Evolutionary conservation across 768 basidiomycete species (phyloP), one percentile per base, ranked within the genome.

Genomic region (Mycena galopus): DNA sequence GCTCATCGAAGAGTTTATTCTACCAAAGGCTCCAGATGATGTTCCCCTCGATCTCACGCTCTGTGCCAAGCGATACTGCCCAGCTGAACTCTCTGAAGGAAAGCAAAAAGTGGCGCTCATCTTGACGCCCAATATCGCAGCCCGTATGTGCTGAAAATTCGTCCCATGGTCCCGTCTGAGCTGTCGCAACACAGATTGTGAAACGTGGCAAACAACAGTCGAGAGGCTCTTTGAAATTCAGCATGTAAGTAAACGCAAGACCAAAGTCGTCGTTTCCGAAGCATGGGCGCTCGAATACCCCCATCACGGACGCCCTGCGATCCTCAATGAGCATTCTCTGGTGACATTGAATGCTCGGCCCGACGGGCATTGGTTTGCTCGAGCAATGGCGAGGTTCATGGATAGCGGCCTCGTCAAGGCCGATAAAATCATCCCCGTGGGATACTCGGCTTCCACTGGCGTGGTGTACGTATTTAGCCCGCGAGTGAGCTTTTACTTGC

Each of bases 171-270:
- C 10, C 5, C 3, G 27, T n/a, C 33, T n/a, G 14, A 16, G 12
- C 12, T 6, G 6, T 35, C 33, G 7, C 33, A 12, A 35, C 33
- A 35, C 12, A 59, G 30, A 8, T 30, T 21, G 58, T 33, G 58
- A 37, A 37, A 25, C 33, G 21, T 37, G 58, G 14, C 58, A 59
- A 21, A 37, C 58, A 21, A 11, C 33, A 32, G 5, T 59, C 35
- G 33, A 59, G 33, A 35, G 58, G 23, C 58, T 59, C 58, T 58
- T 58, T 9, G 32, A 59, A 37, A 59, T 59, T 25, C 58, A 37
- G 29, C 33, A 59, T 59, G 58, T 23, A 33, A 33, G 21, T 30
- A n/a, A 12, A 7, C 14, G 16, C n/a, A n/a, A n/a, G n/a, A 58
- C 30, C 4, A 33, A 58, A 10, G 25, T 35, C 29, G 16, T 33